Base-by-base conservation (phyloP, 768 basidiomycete genomes). In the Pisolithus microcarpus region DNA sequence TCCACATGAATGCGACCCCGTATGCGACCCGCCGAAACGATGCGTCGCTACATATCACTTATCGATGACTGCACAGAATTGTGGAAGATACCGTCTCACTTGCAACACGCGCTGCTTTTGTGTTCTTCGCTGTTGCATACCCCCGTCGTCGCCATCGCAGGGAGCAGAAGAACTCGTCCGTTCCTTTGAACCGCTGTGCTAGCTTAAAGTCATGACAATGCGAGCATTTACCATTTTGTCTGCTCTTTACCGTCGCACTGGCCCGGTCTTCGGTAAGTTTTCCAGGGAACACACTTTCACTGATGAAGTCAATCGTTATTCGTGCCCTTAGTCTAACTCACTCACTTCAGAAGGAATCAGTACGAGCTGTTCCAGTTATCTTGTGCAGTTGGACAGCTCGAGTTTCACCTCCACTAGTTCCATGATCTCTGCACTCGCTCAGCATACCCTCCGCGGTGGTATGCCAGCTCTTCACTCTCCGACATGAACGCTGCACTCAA, bases 291-390 rank as follows among this genome's bases (percentile, higher is more conserved):
- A 15, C 13, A 18, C 11, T 18, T 7, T 1, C 4, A 9, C 40
- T 21, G 15, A 9, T 19, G 19, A 16, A 18, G 28, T 0, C 21
- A 4, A 43, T 58, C 58, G 59, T 52, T 58, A 16, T 58, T 4
- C 21, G n/a, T 21, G 40, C 19, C 46, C 68, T 38, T 62, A 72
- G 44, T 54, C 66, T 31, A 74, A 72, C 61, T 66, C 81, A 10
- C 71, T 82, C 58, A 84, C 93, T 63, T 91, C 91, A n/a, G 51
- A 78, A 13, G 78, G 71, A 48, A 81, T 91, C 60, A 80, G 77
- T 61, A 1, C 55, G 1, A 37, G 56, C n/a, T 91, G 89, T 75
- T 51, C 64, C 18, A 52, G 61, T 4, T 95, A 81, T 74, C 75
- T 93, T 57, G 67, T 52, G 4, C 53, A 60, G 10, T 75, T 98